A percentile compares a stretch with the other conserved stretches of the same genome.
Conservation (phyloP, 2,329 filamentous ascomycete genomes). For the Diaporthe amygdali region DNA sequence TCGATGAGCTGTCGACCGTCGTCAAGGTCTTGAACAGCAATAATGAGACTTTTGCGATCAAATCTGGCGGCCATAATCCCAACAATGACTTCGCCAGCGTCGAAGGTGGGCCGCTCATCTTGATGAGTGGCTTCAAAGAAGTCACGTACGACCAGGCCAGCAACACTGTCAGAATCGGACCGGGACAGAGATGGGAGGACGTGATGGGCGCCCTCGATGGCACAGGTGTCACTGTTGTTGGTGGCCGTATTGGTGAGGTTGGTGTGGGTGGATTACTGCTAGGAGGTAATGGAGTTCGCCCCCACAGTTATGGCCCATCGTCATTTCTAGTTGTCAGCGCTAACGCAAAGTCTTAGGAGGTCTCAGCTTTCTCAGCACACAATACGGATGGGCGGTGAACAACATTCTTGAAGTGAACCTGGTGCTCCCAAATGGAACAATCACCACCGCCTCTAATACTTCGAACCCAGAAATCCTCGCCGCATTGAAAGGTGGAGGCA, state of each 20-base stretch:
- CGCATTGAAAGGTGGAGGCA: constrained; percentile 61
- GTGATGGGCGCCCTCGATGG: constrained; percentile 46
- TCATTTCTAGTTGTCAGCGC: no score
- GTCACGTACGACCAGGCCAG: constrained; percentile 43
- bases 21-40: neutral
- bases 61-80: constrained; percentile 63
- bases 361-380: constrained; percentile 55
- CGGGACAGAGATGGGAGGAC: constrained; percentile 49
- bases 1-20: constrained; percentile 5
- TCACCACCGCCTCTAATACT: constrained; percentile 48
- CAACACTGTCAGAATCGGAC: constrained; percentile 48
- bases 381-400: constrained; percentile 57
- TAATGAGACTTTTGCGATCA: constrained; percentile 53
- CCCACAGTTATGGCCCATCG: no score
- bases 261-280: constrained; percentile 56
- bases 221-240: constrained; percentile 47
- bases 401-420: constrained; percentile 55
- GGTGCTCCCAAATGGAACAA: constrained; percentile 54
- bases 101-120: constrained; percentile 53
- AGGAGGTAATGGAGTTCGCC: no score
- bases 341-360: no score
- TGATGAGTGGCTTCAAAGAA: constrained; percentile 48
- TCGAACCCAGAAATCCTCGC: constrained; percentile 55
- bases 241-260: constrained; percentile 51
- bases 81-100: constrained; percentile 59